Conservation (phyloP, 2,329 filamentous ascomycete genomes). For the Trichoderma sp. region DNA sequence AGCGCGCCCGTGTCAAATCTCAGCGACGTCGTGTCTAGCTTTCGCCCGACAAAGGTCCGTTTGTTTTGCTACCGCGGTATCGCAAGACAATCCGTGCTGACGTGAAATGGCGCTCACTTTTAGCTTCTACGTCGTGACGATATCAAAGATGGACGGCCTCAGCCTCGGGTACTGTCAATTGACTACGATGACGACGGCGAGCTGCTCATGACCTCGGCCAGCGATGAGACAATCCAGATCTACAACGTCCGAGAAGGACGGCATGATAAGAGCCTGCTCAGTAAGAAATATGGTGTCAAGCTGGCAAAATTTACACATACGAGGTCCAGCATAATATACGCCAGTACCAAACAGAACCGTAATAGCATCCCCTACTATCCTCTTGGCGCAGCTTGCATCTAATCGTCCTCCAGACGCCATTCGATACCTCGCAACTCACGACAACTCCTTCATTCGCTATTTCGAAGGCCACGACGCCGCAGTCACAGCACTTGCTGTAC, state of each 20-base stretch:
- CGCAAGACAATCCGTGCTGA: neutral
- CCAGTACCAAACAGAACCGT: conserved; percentile 92
- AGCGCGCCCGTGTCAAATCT: conserved; percentile 61
- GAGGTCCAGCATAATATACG: conserved; percentile 86
- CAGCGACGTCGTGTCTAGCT: conserved; percentile 72
- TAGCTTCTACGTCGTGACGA: conserved; percentile 59
- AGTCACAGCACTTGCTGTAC: conserved; percentile 80
- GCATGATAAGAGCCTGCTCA: conserved; percentile 82
- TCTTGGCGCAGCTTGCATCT: neutral
- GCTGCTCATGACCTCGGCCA: conserved; percentile 83
- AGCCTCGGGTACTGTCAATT: conserved; percentile 75
- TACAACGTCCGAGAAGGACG: conserved; percentile 92
- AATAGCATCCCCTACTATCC: conserved; percentile 21
- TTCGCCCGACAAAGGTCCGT: conserved; percentile 74
- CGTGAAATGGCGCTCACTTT: neutral
- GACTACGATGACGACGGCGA: conserved; percentile 97
- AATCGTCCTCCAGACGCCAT: conserved; percentile 66
- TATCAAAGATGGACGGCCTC: conserved; percentile 48
- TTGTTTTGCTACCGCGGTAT: neutral
- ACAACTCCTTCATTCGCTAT: conserved; percentile 95
- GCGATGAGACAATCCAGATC: conserved; percentile 92
- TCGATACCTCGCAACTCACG: conserved; percentile 84
- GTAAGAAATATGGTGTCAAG: conserved; percentile 96
- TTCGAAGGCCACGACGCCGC: conserved; percentile 85
- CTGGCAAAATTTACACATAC: conserved; percentile 93